Evolutionary conservation across 441 rosid species (phyloP).

Genomic region (Kokia cookei): DNA sequence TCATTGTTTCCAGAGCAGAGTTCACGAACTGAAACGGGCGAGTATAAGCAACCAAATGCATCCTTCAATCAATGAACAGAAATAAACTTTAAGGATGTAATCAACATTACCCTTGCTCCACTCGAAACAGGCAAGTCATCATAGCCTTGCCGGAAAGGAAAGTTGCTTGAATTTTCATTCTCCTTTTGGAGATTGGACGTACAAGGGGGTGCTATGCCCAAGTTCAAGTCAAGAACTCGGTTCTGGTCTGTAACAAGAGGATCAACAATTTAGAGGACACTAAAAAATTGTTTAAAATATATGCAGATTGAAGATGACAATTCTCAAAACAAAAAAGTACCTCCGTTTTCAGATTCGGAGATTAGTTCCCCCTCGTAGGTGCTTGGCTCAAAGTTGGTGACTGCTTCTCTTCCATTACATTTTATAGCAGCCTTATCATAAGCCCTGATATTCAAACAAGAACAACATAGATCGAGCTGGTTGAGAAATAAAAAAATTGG

Average conservation of each 20-base stretch:
- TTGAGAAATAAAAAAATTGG: not conserved
- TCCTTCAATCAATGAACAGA: not conserved
- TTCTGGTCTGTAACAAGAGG: slow-evolving; percentile 17
- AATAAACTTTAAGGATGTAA: not conserved
- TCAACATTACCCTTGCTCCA: slow-evolving; percentile 25
- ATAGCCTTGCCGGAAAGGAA: slow-evolving; percentile 16
- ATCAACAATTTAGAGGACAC: not conserved
- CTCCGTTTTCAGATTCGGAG: slow-evolving; percentile 23
- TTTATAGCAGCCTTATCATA: slow-evolving; percentile 90
- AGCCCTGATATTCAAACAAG: slow-evolving; percentile 45
- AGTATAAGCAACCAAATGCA: not conserved
- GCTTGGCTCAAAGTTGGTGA: slow-evolving; percentile 77
- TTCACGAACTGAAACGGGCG: slow-evolving; percentile 20
- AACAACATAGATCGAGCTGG: not conserved
- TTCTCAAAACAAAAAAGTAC: slow-evolving; percentile 13
- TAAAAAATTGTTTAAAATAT: not conserved
- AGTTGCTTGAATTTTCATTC: slow-evolving; percentile 8
- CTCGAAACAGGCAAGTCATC: slow-evolving; percentile 16
- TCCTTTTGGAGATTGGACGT: slow-evolving; percentile 18
- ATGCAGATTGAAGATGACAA: not conserved
- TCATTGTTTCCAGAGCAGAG: slow-evolving; percentile 15
- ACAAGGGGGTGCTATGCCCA: slow-evolving; percentile 50
- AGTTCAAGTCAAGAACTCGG: slow-evolving; percentile 47
- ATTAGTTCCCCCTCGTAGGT: slow-evolving; percentile 39
- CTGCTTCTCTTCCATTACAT: slow-evolving; percentile 74